A percentile compares a stretch with the other conserved stretches of the same genome.
Evolutionary conservation across 1,284 basidiomycete species (phyloP).

Genomic region (Anthracocystis walkeri): DNA sequence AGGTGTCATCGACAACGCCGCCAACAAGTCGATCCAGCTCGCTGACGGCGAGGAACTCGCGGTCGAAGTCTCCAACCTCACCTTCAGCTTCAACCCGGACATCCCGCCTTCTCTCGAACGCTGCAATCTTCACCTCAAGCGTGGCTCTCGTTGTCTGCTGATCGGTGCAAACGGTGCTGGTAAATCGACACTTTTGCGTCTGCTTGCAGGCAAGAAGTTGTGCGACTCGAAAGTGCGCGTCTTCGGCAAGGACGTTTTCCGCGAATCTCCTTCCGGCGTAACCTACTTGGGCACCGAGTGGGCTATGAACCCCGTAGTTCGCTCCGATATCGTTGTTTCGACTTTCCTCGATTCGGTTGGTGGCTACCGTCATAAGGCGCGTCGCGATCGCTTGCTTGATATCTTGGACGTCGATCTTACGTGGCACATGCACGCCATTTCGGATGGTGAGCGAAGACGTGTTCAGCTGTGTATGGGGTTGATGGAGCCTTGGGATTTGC

Average conservation of each 20-base stretch:
- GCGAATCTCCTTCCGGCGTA: constrained; percentile 61
- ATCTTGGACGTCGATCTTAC: constrained; percentile 88
- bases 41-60: constrained; percentile 45
- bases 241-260: constrained; percentile 68
- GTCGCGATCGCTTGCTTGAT: constrained; percentile 86
- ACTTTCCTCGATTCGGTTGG: constrained; percentile 86
- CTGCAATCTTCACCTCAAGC: constrained; percentile 58
- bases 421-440: constrained; percentile 87
- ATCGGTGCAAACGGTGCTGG: constrained; percentile 77
- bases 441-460: constrained; percentile 91
- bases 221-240: constrained; percentile 60
- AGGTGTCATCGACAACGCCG: constrained; percentile 39
- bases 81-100: constrained; percentile 57
- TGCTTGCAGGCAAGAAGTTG: constrained; percentile 85
- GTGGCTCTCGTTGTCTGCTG: constrained; percentile 64
- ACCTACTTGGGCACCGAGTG: constrained; percentile 84
- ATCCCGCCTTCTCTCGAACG: constrained; percentile 56
- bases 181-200: constrained; percentile 93
- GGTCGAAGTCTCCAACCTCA: constrained; percentile 63
- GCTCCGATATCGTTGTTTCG: constrained; percentile 73
- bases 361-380: constrained; percentile 90
- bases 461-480: constrained; percentile 97
- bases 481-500: constrained; percentile 93
- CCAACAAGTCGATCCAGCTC: constrained; percentile 27
- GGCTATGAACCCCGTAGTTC: constrained; percentile 96